Percentiles rank a stretch among this genome's conserved stretches.
These are phyloP conservation scores for Penicillium salamii DNA, from an alignment of 495 filamentous ascomycete species.

Conservation along the genomic window DNA sequence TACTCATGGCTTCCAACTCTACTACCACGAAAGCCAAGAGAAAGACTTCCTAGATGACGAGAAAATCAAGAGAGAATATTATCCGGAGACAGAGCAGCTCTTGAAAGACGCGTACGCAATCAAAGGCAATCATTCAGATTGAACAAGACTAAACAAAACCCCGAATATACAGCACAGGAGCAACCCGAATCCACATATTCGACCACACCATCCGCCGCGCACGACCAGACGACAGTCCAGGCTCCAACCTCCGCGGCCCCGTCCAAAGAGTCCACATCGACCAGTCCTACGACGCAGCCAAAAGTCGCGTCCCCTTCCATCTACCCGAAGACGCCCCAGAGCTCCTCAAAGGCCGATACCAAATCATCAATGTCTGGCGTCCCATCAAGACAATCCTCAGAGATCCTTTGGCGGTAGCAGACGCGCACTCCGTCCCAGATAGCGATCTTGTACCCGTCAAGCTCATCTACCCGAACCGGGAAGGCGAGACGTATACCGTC, in stretches of 20 bases:
- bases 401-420: constrained; percentile 62
- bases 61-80: constrained; percentile 63
- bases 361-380: constrained; percentile 81
- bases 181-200: constrained; percentile 63
- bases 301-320: constrained; percentile 56
- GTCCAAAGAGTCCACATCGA: constrained; percentile 71
- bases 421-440: constrained; percentile 46
- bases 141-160: background rate
- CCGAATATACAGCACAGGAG: constrained; percentile 43
- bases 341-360: constrained; percentile 61
- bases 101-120: constrained; percentile 54
- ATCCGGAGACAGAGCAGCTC: constrained; percentile 63
- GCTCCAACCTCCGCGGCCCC: constrained; percentile 50
- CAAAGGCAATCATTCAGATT: background rate
- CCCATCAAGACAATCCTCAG: constrained; percentile 63
- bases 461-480: constrained; percentile 49
- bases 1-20: constrained; percentile 48
- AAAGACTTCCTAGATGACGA: constrained; percentile 61
- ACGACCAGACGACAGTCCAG: constrained; percentile 24
- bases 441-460: constrained; percentile 44
- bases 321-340: constrained; percentile 60
- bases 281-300: constrained; percentile 60
- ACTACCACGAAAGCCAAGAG: constrained; percentile 45
- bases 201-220: constrained; percentile 73
- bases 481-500: constrained; percentile 46